Evolutionary conservation across 345 rosid species (phyloP), one percentile per base, ranked within the genome.

Genomic region (Lenwebbia sp.): DNA sequence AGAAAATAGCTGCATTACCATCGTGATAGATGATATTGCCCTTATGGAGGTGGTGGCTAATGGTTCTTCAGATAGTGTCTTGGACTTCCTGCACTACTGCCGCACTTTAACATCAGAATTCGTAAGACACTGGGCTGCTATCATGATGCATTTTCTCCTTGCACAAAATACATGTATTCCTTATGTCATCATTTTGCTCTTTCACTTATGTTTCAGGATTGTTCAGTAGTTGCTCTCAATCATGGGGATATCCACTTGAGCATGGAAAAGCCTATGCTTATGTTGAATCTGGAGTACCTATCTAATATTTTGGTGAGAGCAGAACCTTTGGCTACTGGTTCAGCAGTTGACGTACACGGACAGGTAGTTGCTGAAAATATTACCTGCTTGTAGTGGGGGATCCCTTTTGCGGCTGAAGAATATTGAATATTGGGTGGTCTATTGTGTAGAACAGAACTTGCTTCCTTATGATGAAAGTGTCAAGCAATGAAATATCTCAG

Each of bases 321-420:
- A 70, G 98, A 92, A 87, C 99, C 99, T 89, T 90, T 97, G 87
- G 96, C 95, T 83, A 96, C 98, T 74, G 99, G 99, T 86, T 91
- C 95, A 90, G 99, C 99, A 26, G 90, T 92, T 89, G 99, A 96
- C 88, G 98, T 97, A 82, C 98, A 97, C 40, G 99, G 99, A 51
- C 98, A 96, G 96, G 99, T 96, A 17, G 53, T 28, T 54, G 54
- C 37, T 84, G 11, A 37, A 51, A 25, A 50, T 49, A 15, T 52
- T 12, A 2, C 65, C 76, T 86, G 17, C 76, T 47, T 60, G 83
- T 62, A 1, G 21, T 21, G 0, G 40, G 74, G 5, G 30, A 62
- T 33, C 30, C 75, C 40, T 62, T 62, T 28, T 62, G 74, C 0
- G 2, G 5, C 74, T 62, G 22, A 28, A 62, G 74, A 6, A 62